Evolutionary conservation across 108 stramenopile genomes (phyloP).

Genomic region (Conticribra guillardii): DNA sequence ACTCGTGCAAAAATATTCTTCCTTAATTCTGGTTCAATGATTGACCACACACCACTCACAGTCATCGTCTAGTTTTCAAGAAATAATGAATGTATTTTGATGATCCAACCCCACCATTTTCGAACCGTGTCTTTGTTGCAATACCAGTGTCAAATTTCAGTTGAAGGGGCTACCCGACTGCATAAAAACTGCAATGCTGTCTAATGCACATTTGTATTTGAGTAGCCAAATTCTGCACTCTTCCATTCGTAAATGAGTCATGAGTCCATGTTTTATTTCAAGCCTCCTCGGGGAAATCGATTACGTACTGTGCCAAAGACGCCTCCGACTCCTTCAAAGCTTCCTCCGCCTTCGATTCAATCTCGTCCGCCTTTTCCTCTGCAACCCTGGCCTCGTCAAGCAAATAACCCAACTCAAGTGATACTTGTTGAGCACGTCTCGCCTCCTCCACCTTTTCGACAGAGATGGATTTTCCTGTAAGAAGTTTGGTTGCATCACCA

Average conservation of each 20-base stretch:
- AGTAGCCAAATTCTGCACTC: not conserved
- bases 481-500: conserved; percentile 10
- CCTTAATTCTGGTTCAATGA: too few species aligned
- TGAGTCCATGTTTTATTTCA: not conserved
- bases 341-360: conserved; percentile 58
- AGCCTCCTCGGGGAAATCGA: conserved; percentile 61
- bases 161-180: too few species aligned
- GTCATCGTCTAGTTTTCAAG: too few species aligned
- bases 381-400: conserved; percentile 45
- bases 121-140: too few species aligned
- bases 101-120: too few species aligned
- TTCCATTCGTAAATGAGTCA: not conserved
- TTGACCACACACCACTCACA: too few species aligned
- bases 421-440: conserved; percentile 45
- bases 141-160: too few species aligned
- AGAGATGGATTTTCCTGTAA: conserved; percentile 25
- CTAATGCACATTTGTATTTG: not conserved
- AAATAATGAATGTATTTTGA: too few species aligned
- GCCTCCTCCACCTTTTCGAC: conserved; percentile 52
- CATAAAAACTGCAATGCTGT: too few species aligned
- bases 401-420: conserved; percentile 51
- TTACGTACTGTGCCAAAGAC: conserved; percentile 58
- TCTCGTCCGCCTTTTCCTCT: conserved; percentile 53
- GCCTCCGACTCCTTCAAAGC: conserved; percentile 54
- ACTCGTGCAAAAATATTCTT: too few species aligned